Base-by-base conservation (phyloP, 495 filamentous ascomycete genomes). In the Aspergillus sclerotiicarbonarius region DNA sequence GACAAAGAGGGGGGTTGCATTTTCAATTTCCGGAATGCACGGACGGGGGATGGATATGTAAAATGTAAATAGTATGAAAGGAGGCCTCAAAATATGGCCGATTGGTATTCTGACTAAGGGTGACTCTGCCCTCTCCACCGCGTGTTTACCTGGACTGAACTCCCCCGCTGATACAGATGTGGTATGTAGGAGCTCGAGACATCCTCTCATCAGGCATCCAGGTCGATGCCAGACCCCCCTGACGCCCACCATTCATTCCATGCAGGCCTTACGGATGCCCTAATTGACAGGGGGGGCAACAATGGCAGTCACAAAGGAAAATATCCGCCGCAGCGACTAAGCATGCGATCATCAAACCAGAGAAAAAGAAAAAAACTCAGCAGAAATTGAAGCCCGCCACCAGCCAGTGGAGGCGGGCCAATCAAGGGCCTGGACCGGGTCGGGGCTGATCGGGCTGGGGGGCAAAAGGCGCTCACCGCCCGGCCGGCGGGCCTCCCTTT, bases 191-290 rank as follows among this genome's bases (percentile, higher is more conserved):
- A 50, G 20, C 7, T 30, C 31, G 13, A 32, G 31, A 31, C 5
- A 25, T 16, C 20, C 8, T n/a, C 20, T 20, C 47, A 50, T 50
- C 31, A 50, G 47, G 47, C 47, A 50, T 29, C 47, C 25, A 50
- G 5, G 25, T 50, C 25, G 20, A 29, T 30, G 10, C 47, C 21
- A 50, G 31, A 32, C 46, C 47, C 16, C 30, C 47, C 16, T 15
- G 31, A 15, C 13, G 0, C 16, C 16, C 15, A 12, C 8, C 8
- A 12, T 16, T 8, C 37, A 41, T 13, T 16, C 37, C 37, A 13
- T 13, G 37, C 25, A 5, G 25, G 25, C 25, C 25, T 25, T 25
- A 25, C 25, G 25, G 25, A 25, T 25, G 25, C 25, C 25, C 25
- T 25, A 25, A 25, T 2, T 25, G 25, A 25, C 25, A 25, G 25